Evolutionary conservation across 2,329 filamentous ascomycete species (phyloP), one percentile per base, ranked within the genome.

Genomic region (Gnomoniopsis smithogilvyi): DNA sequence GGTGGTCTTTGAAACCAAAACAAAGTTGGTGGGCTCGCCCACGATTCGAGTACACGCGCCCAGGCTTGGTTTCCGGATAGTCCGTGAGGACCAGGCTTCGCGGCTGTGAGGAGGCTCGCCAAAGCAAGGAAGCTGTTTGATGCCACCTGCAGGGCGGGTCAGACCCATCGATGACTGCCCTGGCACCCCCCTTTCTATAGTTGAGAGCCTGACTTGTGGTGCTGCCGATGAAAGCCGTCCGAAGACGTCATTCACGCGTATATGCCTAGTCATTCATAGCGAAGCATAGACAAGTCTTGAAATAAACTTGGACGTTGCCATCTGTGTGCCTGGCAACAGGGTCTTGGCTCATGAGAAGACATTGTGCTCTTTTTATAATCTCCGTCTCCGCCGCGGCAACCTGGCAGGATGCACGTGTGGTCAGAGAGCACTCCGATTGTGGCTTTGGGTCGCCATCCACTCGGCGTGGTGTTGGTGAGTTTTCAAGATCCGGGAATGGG

Each of bases 31-130:
- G 48, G 71, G 72, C 21, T 57, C 60, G 33, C 57, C 57, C 8
- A 22, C 22, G 4, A 72, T 89, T 21, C 76, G 78, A 56, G 72
- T 90, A 36, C 86, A 90, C 73, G 80, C 82, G 56, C 87, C 86
- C 7, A 77, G 86, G 64, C 80, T 82, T 67, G 80, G 82, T 22
- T 88, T 87, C 69, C 75, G 77, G 60, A 33, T 63, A 19, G 46
- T 30, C 24, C 52, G 70, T 85, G 47, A 67, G 64, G 58, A 76
- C 74, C 43, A 63, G 58, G 36, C 59, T 45, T 47, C 64, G 53
- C 21, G 47, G 19, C 14, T 65, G 2, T 60, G 30, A 53, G 21
- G 21, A 36, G n/a, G n/a, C 17, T 19, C 41, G 3, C 41, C 19
- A n/a, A 12, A 14, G 17, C 12, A 15, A 41, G 14, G 36, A 15